Evolutionary conservation across 169 alveolate species (phyloP).

Genomic region (Plasmodium sp.): DNA sequence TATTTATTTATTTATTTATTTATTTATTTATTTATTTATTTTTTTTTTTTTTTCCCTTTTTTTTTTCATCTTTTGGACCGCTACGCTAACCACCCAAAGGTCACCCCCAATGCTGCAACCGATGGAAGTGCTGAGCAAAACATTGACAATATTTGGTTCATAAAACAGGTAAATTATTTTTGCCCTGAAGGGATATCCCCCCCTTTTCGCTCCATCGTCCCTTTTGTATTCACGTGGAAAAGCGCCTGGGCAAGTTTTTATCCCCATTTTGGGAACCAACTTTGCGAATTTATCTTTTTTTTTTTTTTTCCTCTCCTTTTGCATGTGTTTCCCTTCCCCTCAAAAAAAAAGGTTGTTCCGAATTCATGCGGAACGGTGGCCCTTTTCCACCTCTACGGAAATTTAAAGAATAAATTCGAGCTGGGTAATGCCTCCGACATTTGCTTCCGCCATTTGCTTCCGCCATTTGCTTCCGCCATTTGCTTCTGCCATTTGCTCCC

Average conservation of each 20-base stretch:
- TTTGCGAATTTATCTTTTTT: neutral
- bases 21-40: too few relatives aligned
- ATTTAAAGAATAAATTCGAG: constrained; percentile 21
- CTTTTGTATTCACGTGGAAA: neutral
- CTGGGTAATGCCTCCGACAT: neutral
- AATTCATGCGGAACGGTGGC: constrained; percentile 68
- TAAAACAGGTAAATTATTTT: constrained; percentile 41
- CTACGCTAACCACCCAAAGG: neutral
- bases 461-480: too few relatives aligned
- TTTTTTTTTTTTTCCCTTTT: neutral
- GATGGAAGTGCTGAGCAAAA: neutral
- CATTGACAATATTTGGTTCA: constrained; percentile 28
- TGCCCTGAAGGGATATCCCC: neutral
- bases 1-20: too few relatives aligned
- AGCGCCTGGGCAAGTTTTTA: neutral
- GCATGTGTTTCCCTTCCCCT: neutral
- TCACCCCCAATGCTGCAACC: neutral
- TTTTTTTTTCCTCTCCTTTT: too few relatives aligned
- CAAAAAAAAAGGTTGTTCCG: neutral
- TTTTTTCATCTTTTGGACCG: neutral
- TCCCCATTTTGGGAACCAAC: neutral
- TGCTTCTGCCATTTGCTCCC: too few relatives aligned
- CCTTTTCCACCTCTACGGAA: constrained; percentile 27
- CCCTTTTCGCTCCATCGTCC: neutral
- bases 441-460: too few relatives aligned